Conservation (phyloP, 2,329 filamentous ascomycete genomes). For the Hypoxylon sp. region DNA sequence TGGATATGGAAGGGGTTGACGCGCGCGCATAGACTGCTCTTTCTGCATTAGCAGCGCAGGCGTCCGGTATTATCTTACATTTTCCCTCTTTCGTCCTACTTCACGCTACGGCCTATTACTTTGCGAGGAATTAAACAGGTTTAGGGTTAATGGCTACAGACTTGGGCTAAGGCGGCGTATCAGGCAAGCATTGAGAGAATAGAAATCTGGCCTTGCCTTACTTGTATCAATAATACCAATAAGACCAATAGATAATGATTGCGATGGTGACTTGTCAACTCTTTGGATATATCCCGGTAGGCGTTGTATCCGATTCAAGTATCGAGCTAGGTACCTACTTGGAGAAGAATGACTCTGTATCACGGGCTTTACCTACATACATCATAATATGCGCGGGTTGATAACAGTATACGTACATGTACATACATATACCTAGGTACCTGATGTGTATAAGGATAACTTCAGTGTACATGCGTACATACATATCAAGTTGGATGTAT, state of each 20-base stretch:
- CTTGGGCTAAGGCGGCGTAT: constrained; percentile 19
- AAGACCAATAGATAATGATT: neutral
- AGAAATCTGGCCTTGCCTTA: constrained; percentile 11
- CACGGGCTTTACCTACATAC: no score
- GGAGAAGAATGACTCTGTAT: neutral
- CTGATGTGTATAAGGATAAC: no score
- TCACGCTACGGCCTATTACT: constrained; percentile 4
- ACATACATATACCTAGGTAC: neutral
- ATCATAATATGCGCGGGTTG: neutral
- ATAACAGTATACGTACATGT: neutral
- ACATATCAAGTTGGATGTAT: neutral
- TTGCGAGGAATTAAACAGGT: constrained; percentile 7
- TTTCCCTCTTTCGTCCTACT: constrained; percentile 13
- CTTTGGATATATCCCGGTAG: neutral
- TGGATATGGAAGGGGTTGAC: constrained; percentile 19
- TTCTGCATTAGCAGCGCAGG: constrained; percentile 42
- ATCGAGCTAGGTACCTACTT: no score
- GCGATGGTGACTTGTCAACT: neutral
- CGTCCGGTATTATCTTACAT: constrained; percentile 23
- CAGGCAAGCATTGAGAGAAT: constrained; percentile 16
- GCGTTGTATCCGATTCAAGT: neutral
- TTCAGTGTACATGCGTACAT: no score
- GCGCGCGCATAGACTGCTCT: constrained; percentile 40
- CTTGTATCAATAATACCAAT: constrained; percentile 1
- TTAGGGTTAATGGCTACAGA: constrained; percentile 30